Conservation (phyloP, 106 monocot genomes). For the Dendrobium chrysotoxum region DNA sequence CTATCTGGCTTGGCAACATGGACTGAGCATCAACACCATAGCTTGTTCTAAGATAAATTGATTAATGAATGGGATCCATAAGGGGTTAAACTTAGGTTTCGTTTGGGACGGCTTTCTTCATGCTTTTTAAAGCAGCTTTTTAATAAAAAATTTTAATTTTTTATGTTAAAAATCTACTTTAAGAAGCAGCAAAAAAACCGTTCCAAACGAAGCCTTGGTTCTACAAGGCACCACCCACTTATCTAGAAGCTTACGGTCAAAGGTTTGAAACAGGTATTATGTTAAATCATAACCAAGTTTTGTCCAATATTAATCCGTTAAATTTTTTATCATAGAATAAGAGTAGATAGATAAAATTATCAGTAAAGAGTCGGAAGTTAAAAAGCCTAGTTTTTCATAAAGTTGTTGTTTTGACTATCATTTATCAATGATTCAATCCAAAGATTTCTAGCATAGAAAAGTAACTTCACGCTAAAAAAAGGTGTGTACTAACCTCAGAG, state of each 20-base stretch:
- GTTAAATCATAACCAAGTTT: background rate
- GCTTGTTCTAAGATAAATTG: background rate
- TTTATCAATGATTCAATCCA: background rate
- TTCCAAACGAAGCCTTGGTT: too few relatives aligned
- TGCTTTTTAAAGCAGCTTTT: too few relatives aligned
- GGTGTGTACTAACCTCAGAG: conserved; percentile 71
- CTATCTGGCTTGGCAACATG: background rate
- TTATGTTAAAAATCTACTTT: too few relatives aligned
- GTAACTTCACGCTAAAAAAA: background rate
- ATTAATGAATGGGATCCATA: background rate
- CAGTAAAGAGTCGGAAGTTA: background rate
- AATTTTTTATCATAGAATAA: background rate
- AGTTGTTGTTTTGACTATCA: background rate
- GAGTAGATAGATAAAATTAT: background rate
- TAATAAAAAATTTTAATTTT: too few relatives aligned
- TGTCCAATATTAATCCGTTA: background rate
- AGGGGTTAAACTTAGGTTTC: too few relatives aligned
- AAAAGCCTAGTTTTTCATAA: background rate
- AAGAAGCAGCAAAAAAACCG: too few relatives aligned
- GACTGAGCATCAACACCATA: background rate
- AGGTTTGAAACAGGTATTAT: background rate
- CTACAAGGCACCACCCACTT: too few relatives aligned
- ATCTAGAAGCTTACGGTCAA: background rate
- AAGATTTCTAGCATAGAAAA: background rate
- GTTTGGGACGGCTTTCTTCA: too few relatives aligned